Conservation (phyloP, 306 rosid species). For the Prunus mume region DNA sequence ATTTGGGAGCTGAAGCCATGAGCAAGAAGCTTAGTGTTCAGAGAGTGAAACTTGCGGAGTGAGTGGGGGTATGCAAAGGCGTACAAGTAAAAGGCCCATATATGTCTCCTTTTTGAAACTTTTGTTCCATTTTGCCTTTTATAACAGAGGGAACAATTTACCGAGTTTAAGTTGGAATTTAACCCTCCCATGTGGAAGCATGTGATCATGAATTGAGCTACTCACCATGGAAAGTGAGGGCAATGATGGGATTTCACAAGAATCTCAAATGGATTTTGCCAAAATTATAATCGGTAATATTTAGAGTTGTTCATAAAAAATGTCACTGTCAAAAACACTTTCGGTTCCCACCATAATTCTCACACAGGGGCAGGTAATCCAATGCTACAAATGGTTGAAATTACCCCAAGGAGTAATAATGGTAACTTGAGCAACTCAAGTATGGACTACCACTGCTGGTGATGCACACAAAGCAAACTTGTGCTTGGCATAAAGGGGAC, state of each 20-base stretch:
- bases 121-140: neutral
- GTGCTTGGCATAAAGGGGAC: neutral
- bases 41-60: conserved; percentile 7
- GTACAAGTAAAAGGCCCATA: neutral
- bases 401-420: neutral
- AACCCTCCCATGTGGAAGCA: neutral
- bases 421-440: neutral
- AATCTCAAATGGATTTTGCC: neutral
- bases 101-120: conserved; percentile 4
- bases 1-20: conserved; percentile 44
- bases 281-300: neutral
- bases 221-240: neutral
- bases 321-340: conserved; percentile 8
- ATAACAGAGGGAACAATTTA: neutral
- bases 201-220: neutral
- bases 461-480: neutral
- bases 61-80: neutral
- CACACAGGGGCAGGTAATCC: conserved; percentile 3
- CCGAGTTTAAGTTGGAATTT: neutral
- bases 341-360: neutral
- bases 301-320: neutral
- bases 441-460: neutral
- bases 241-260: neutral
- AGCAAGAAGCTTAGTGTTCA: neutral
- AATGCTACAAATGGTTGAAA: neutral